phyloP scores from a whole-genome alignment of 306 rosid species.

The Begonia fuchsioides region DNA sequence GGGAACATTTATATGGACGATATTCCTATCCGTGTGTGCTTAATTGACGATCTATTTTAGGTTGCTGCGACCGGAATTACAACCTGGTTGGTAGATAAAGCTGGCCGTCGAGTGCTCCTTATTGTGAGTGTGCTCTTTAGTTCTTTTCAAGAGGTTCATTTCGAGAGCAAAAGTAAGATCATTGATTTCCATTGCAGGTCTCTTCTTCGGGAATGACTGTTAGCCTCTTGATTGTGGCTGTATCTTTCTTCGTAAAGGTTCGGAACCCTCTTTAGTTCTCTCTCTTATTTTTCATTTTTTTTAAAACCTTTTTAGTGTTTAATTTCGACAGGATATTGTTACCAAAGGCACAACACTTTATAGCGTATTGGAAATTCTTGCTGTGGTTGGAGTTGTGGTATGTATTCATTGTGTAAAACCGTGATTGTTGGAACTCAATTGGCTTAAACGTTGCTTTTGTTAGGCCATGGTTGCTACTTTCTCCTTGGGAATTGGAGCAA shows the following conservation, averaged over 20 bases:
- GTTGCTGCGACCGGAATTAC: slow-evolving; percentile 69
- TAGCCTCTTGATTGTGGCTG: slow-evolving; percentile 61
- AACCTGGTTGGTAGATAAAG: slow-evolving; percentile 71
- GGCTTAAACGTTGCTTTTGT: slow-evolving; percentile 6
- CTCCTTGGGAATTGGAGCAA: slow-evolving; percentile 88
- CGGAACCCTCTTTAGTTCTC: neutral
- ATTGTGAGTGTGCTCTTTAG: slow-evolving; percentile 37
- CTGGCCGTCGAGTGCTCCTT: slow-evolving; percentile 78
- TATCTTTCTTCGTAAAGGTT: slow-evolving; percentile 67
- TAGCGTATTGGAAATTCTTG: slow-evolving; percentile 29
- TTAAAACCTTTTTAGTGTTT: too few species aligned
- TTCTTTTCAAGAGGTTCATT: slow-evolving; percentile 11
- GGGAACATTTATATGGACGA: slow-evolving; percentile 2
- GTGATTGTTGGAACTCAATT: too few species aligned
- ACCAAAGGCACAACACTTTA: slow-evolving; percentile 33
- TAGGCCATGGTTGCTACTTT: slow-evolving; percentile 75
- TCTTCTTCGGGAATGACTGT: slow-evolving; percentile 66
- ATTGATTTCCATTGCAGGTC: slow-evolving; percentile 32
- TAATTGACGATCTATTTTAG: slow-evolving; percentile 23
- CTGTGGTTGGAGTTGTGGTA: slow-evolving; percentile 89
- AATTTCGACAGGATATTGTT: slow-evolving; percentile 25
- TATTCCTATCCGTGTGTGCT: slow-evolving; percentile 13
- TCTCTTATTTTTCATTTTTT: too few species aligned
- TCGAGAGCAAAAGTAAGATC: slow-evolving; percentile 4
- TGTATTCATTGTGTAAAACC: slow-evolving; percentile 7